Evolutionary conservation across 345 rosid species (phyloP).

Genomic region (Syzygium jambos): DNA sequence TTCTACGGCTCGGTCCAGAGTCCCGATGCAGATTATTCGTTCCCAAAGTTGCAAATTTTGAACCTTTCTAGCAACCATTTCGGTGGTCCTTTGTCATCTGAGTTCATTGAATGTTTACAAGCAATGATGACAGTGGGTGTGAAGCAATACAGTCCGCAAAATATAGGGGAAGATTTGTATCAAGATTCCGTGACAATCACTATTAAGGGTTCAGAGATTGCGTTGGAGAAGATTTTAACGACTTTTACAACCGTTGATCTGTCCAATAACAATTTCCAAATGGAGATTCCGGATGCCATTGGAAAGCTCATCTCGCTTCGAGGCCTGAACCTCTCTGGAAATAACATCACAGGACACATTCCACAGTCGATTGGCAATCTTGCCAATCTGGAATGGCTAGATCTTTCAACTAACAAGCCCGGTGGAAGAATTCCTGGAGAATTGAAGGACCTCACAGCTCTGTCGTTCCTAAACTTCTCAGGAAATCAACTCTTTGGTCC

Average conservation of each 20-base stretch:
- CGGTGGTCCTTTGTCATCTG: constrained; percentile 8
- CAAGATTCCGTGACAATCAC: background rate
- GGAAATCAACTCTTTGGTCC: background rate
- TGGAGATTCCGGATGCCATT: constrained; percentile 5
- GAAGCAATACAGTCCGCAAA: background rate
- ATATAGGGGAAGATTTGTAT: background rate
- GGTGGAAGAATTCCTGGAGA: constrained; percentile 6
- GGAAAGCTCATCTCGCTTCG: constrained; percentile 8
- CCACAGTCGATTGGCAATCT: constrained; percentile 3
- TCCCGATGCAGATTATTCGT: background rate
- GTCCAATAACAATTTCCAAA: constrained; percentile 14
- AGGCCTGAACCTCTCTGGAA: constrained; percentile 16
- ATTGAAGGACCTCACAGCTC: background rate
- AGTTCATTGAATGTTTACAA: background rate
- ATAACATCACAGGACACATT: background rate
- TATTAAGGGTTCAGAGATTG: background rate
- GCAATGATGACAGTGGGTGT: background rate
- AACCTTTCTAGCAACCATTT: constrained; percentile 21
- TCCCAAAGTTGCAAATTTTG: constrained; percentile 8
- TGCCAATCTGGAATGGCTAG: background rate
- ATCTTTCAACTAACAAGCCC: constrained; percentile 4
- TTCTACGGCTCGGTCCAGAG: constrained; percentile 1
- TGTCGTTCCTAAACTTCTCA: constrained; percentile 3
- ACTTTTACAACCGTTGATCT: constrained; percentile 5
- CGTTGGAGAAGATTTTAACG: background rate